Percentiles rank a stretch among this genome's conserved stretches.
Evolutionary conservation across 1,284 basidiomycete species (phyloP).

Genomic region (Leucocoprinus gongylophorus): DNA sequence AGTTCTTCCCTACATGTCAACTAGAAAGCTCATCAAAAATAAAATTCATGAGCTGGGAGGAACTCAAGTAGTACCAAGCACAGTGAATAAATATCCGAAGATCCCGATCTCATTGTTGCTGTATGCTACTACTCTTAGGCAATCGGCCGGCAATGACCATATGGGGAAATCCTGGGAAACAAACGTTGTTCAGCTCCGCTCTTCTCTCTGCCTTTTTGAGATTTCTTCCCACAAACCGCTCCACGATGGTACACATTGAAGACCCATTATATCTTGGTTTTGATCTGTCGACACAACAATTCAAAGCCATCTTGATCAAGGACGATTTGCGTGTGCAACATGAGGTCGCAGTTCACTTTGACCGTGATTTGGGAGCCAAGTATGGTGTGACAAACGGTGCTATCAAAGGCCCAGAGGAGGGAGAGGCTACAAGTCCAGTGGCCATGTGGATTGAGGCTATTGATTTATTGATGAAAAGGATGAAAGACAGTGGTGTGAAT

Average conservation of each 20-base stretch:
- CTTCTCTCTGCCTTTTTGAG: background rate
- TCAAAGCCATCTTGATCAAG: slow-evolving; percentile 70
- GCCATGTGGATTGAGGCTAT: slow-evolving; percentile 81
- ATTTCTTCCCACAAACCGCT: background rate
- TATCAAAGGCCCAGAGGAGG: slow-evolving; percentile 54
- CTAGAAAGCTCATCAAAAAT: too few relatives aligned
- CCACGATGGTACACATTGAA: slow-evolving; percentile 1
- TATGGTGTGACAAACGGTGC: slow-evolving; percentile 73
- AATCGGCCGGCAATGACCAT: too few relatives aligned
- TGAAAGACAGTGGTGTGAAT: slow-evolving; percentile 56
- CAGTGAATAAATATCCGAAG: too few relatives aligned
- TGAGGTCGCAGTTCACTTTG: slow-evolving; percentile 76
- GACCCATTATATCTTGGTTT: slow-evolving; percentile 73
- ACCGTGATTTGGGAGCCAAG: slow-evolving; percentile 62
- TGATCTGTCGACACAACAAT: slow-evolving; percentile 83
- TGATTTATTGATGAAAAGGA: slow-evolving; percentile 68
- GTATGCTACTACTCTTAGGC: too few relatives aligned
- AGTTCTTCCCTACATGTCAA: too few relatives aligned
- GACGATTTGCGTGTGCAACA: slow-evolving; percentile 56
- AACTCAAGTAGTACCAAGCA: too few relatives aligned
- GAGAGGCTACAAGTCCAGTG: slow-evolving; percentile 76
- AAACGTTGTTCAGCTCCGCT: background rate
- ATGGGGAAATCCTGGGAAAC: background rate
- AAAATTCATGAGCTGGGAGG: too few relatives aligned
- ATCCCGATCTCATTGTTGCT: too few relatives aligned